Evolutionary conservation across 108 stramenopile genomes (phyloP).

Genomic region (Fistulifera solaris): DNA sequence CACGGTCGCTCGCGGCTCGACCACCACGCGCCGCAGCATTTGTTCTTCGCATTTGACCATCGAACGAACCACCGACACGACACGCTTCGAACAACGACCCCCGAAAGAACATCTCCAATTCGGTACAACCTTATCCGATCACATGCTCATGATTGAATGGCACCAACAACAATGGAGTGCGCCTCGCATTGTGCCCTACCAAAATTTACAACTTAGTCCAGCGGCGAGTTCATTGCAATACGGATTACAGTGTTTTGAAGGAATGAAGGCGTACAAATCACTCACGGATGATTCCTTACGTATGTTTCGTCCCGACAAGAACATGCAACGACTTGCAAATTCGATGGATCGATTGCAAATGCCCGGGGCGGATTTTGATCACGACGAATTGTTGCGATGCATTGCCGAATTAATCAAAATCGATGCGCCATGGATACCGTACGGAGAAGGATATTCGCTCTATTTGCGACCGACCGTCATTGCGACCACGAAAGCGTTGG

Average conservation of each 20-base stretch:
- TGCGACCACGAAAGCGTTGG: conserved; percentile 91
- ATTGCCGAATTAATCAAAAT: conserved; percentile 86
- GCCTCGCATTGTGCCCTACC: conserved; percentile 75
- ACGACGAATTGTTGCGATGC: conserved; percentile 84
- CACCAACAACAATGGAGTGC: conserved; percentile 59
- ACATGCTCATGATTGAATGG: conserved; percentile 90
- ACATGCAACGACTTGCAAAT: conserved; percentile 75
- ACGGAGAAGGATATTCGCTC: conserved; percentile 87
- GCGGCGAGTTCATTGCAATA: conserved; percentile 97
- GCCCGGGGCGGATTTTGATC: conserved; percentile 68
- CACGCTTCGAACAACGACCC: conserved; percentile 26
- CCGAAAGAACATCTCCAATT: conserved; percentile 62
- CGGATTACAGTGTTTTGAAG: conserved; percentile 97
- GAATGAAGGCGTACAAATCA: conserved; percentile 93
- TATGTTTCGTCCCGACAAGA: conserved; percentile 95
- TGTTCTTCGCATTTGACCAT: neutral
- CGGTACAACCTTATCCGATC: conserved; percentile 79
- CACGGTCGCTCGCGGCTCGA: no score
- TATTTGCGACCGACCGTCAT: conserved; percentile 96
- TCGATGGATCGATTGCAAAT: conserved; percentile 86
- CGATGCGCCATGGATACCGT: conserved; percentile 88
- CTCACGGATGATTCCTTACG: conserved; percentile 86
- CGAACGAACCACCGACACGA: conserved; percentile 21
- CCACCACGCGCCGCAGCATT: no score
- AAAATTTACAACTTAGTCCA: conserved; percentile 65